Base-by-base conservation (phyloP, 768 basidiomycete species). In the Mycena olivaceomarginata region DNA sequence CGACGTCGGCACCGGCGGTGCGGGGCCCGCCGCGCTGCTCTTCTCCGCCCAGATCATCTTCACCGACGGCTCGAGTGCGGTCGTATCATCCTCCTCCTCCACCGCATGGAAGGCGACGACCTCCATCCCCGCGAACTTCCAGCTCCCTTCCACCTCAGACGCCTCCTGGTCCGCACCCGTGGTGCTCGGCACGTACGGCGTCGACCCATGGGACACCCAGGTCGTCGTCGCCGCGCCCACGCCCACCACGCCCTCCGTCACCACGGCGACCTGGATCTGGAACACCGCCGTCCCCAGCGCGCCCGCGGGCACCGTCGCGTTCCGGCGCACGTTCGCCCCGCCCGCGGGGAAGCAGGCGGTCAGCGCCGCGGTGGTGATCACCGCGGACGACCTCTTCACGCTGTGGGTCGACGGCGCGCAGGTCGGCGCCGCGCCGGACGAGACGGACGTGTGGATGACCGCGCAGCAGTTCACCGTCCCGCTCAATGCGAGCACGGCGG, bases 261-360 rank as follows among this genome's bases (percentile, higher is more conserved):
- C 75, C 10, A 53, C 72, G 70, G 81, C 85, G 5, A 77, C 74
- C 3, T 85, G 84, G 84, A 82, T 84, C 60, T 85, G 83, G 85
- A 57, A 62, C 15, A 53, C 74, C n/a, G 77, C 80, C 48, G 51
- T 73, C 9, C 74, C 75, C 3, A 68, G 77, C n/a, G 70, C 81
- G 39, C 80, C 82, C 15, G 76, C 82, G 13, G 79, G 79, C 41
- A 64, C 77, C 11, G 82, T 84, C 22, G 84, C 83, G 0, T 85
- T 85, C 79, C 81, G 85, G 31, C 81, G 80, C 60, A 82, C 82
- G 3, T 79, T 84, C 63, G 56, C 67, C 31, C 68, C 77, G 4
- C 73, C 83, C 4, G 72, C 71, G 20, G 82, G 82, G 5, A 82
- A 84, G 72, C 78, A 74, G 20, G 48, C 81, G 1, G 77, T 79